A percentile compares a stretch with the other conserved stretches of the same genome.
phyloP scores from a whole-genome alignment of 2,329 filamentous ascomycete species.

The Nothophaeocryptopus gaeumannii region DNA sequence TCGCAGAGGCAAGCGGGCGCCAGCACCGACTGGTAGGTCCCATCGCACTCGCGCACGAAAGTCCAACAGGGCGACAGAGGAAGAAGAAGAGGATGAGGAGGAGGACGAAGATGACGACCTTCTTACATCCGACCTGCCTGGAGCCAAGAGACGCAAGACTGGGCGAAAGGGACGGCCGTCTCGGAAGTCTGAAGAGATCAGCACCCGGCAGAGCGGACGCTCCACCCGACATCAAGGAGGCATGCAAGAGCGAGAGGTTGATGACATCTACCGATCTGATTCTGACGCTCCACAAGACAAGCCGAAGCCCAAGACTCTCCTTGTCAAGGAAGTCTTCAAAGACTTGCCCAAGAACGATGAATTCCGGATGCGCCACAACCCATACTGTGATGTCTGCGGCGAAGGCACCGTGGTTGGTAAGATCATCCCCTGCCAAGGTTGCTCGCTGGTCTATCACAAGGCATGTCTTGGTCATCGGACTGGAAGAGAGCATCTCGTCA shows the following conservation, averaged over 20 bases:
- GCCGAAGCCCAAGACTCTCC: conserved; percentile 55
- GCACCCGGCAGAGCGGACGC: conserved; percentile 45
- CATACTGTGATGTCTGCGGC: conserved; percentile 71
- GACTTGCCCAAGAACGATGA: conserved; percentile 57
- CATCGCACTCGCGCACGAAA: conserved; percentile 17
- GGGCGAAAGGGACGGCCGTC: conserved; percentile 1
- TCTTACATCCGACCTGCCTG: conserved; percentile 43
- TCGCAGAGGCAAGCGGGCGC: conserved; percentile 16
- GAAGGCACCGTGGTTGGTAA: conserved; percentile 60
- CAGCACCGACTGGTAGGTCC: conserved; percentile 5
- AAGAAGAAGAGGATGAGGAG: conserved; percentile 24
- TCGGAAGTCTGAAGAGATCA: conserved; percentile 20
- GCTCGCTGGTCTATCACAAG: conserved; percentile 79
- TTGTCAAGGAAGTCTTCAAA: conserved; percentile 69
- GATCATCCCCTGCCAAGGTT: conserved; percentile 87
- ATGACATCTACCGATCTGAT: conserved; percentile 54
- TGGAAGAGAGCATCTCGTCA: conserved; percentile 79
- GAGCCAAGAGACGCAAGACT: conserved; percentile 35
- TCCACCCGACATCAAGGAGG: conserved; percentile 45
- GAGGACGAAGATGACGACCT: conserved; percentile 27
- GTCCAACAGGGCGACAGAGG: neutral
- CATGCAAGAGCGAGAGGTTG: conserved; percentile 56
- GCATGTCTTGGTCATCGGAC: conserved; percentile 72
- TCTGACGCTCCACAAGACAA: conserved; percentile 38
- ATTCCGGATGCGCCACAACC: conserved; percentile 69